phyloP scores from a whole-genome alignment of 169 alveolate species.

The Eimeria tenella region DNA sequence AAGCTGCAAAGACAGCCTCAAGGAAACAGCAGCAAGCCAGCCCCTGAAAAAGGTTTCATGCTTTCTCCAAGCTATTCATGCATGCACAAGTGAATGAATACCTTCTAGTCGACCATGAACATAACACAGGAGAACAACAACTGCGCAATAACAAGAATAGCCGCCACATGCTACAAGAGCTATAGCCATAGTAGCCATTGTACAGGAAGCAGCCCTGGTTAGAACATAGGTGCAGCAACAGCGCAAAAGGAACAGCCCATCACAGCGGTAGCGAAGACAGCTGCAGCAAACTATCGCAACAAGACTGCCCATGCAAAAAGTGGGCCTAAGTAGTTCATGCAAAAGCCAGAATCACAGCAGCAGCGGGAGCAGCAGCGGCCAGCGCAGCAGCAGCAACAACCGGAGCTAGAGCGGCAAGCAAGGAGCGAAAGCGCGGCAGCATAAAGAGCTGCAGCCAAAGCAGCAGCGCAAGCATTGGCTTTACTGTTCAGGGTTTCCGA shows the following conservation, averaged over 20 bases:
- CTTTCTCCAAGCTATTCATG: too few species aligned
- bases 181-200: too few species aligned
- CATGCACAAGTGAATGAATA: too few species aligned
- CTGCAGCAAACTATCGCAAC: neutral
- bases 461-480: neutral
- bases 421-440: neutral
- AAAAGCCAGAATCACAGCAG: neutral
- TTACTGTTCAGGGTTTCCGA: slow-evolving; percentile 58
- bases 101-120: too few species aligned
- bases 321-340: neutral
- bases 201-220: too few species aligned
- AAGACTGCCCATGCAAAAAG: too few species aligned
- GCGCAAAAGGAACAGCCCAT: neutral
- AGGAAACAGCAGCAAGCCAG: too few species aligned
- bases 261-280: neutral
- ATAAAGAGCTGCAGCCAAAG: neutral
- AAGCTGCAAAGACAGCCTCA: slow-evolving; percentile 19
- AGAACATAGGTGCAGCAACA: too few species aligned
- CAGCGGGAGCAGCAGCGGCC: neutral
- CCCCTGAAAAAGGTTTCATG: too few species aligned
- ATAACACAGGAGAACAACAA: neutral
- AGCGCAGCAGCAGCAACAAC: neutral
- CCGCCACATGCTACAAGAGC: neutral
- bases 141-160: neutral
- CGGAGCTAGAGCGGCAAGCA: neutral